Evolutionary conservation across 1,284 basidiomycete species (phyloP), one percentile per base, ranked within the genome.

Genomic region (Anthracocystis setariae): DNA sequence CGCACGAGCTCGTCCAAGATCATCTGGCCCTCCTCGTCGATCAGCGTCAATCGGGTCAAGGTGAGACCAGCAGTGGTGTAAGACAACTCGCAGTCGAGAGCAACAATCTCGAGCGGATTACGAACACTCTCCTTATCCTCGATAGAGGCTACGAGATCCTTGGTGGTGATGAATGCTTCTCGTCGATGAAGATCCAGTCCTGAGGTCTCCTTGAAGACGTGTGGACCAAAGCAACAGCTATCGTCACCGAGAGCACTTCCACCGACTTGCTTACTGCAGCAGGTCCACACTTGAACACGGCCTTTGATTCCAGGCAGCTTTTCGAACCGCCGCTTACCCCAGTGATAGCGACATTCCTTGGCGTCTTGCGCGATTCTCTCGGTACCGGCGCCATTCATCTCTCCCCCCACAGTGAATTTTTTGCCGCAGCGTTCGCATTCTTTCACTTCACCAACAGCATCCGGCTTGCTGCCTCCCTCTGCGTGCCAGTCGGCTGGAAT

Each of bases 61-160:
- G 69, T 73, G 52, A 81, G 66, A 4, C 80, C 80, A 0, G 73
- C 72, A 5, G 80, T 82, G 12, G 80, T 80, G 52, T 77, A 82
- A 35, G 68, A 63, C 62, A 82, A 57, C 56, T 82, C 80, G 57
- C 79, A 81, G 46, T 82, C 80, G 15, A 81, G 54, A 3, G 80
- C 79, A 2, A 75, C 76, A 15, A 81, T 70, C 10, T 78, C 74
- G 10, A 78, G 66, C 15, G 52, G 53, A 7, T 49, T 46, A 8
- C 23, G 39, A 3, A 27, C 13, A n/a, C 20, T 51, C 5, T 38
- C 21, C 5, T 53, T 45, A 5, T 55, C 24, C 38, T 33, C 23
- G 24, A 60, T 38, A 25, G 61, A 67, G 1, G 58, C 42, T 12
- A 60, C 21, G 18, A 76, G 55, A 46, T 73, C 40, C 10, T 54